These are phyloP conservation scores for Lolium perenne DNA, from an alignment of 176 grass and related monocot species.

Conservation along the genomic window DNA sequence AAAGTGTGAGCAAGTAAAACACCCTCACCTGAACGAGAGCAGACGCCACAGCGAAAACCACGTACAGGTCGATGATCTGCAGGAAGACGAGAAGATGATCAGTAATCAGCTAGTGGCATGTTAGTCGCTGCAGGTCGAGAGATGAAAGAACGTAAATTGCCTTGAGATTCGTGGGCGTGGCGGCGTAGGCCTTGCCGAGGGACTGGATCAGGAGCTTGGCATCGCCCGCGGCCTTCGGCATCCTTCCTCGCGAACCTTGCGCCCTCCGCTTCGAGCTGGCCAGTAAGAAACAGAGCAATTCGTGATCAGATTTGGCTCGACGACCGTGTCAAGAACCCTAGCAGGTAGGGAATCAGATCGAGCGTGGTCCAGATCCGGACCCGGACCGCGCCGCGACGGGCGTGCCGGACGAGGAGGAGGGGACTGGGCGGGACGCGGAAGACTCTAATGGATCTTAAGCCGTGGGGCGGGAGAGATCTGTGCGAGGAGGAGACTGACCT, in stretches of 20 bases:
- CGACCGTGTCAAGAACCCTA: background rate
- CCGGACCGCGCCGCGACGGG: too few species aligned
- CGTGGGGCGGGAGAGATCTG: background rate
- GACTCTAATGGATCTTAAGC: too few species aligned
- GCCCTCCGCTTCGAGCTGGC: background rate
- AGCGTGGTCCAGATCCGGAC: background rate
- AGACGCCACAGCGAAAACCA: conserved; percentile 68
- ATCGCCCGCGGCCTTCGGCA: conserved; percentile 60
- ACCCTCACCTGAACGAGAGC: conserved; percentile 67
- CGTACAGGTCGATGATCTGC: conserved; percentile 92
- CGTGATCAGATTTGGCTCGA: background rate
- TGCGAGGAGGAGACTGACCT: background rate
- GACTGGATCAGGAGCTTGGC: conserved; percentile 73
- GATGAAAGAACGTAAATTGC: conserved; percentile 10
- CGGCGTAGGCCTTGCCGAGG: conserved; percentile 63
- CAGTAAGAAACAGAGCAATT: background rate
- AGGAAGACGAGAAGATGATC: background rate
- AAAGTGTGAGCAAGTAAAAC: background rate
- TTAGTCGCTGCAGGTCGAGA: background rate
- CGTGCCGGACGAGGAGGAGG: background rate
- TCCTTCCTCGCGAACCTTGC: conserved; percentile 21
- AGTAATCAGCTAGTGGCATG: background rate
- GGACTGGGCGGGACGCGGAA: too few species aligned
- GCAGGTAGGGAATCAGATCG: background rate
- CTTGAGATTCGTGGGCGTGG: conserved; percentile 77